Conservation (phyloP, 139 green algal species). For the Chlamydomonas asymmetrica region DNA sequence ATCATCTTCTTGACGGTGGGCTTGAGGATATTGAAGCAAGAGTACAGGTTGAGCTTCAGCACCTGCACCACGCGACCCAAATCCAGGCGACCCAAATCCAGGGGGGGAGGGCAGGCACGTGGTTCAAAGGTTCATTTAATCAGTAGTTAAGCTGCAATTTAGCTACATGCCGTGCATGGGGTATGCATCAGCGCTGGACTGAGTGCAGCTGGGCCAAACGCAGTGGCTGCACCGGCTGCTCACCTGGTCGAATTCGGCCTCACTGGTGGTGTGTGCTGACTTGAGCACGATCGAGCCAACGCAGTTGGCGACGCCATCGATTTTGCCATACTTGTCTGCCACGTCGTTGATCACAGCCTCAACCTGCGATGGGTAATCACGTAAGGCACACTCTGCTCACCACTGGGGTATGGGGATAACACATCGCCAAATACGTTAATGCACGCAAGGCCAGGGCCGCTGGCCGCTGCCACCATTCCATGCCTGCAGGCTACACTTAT, state of each 20-base stretch:
- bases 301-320: constrained; percentile 81
- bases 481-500: too few relatives aligned
- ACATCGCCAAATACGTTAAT: not conserved
- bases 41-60: constrained; percentile 67
- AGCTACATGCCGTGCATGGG: too few relatives aligned
- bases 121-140: too few relatives aligned
- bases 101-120: not conserved
- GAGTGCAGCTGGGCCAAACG: not conserved
- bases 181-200: not conserved
- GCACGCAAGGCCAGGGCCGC: not conserved
- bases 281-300: constrained; percentile 76
- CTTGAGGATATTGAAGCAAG: constrained; percentile 81
- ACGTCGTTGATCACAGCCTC: constrained; percentile 44
- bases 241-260: constrained; percentile 58
- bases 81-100: too few relatives aligned
- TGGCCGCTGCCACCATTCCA: not conserved
- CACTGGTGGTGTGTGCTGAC: constrained; percentile 66
- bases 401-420: not conserved
- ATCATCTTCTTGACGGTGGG: constrained; percentile 57
- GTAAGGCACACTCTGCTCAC: not conserved
- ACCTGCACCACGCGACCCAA: too few relatives aligned
- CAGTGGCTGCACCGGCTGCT: not conserved
- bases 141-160: not conserved
- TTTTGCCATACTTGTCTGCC: constrained; percentile 37
- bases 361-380: constrained; percentile 34